Percentiles rank a stretch among this genome's conserved stretches.
These are phyloP conservation scores for Haplosporangium gracile DNA, from an alignment of 192 early-diverging fungal species.

Conservation along the genomic window DNA sequence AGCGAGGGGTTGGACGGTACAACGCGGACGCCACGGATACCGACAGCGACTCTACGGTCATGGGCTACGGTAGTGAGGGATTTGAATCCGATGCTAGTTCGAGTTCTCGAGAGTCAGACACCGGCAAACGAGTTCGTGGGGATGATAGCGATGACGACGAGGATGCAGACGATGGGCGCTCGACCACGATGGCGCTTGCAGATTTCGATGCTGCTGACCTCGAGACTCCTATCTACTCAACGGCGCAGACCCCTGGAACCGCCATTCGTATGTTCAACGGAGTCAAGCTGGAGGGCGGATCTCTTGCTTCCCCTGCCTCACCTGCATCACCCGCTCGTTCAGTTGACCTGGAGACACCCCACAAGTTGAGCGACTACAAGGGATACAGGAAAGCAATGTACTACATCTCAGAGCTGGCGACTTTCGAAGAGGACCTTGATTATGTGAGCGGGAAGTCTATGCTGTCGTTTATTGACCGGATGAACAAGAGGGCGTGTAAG, in stretches of 20 bases:
- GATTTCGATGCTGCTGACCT: background rate
- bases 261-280: background rate
- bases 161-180: background rate
- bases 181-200: background rate
- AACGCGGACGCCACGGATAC: too few species aligned
- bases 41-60: too few species aligned
- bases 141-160: background rate
- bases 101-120: too few species aligned
- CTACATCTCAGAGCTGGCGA: too few species aligned
- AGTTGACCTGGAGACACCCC: background rate
- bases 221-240: background rate
- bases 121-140: background rate
- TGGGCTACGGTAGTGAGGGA: too few species aligned
- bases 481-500: background rate
- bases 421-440: too few species aligned
- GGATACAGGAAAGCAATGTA: too few species aligned
- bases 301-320: background rate
- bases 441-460: background rate
- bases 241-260: background rate
- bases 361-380: too few species aligned
- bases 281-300: background rate
- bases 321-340: background rate
- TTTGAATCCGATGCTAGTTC: too few species aligned
- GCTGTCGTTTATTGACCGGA: background rate
- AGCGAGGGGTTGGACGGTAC: too few species aligned